Base-by-base conservation (phyloP, 2,329 filamentous ascomycete species). In the Botryotinia narcissicola region DNA sequence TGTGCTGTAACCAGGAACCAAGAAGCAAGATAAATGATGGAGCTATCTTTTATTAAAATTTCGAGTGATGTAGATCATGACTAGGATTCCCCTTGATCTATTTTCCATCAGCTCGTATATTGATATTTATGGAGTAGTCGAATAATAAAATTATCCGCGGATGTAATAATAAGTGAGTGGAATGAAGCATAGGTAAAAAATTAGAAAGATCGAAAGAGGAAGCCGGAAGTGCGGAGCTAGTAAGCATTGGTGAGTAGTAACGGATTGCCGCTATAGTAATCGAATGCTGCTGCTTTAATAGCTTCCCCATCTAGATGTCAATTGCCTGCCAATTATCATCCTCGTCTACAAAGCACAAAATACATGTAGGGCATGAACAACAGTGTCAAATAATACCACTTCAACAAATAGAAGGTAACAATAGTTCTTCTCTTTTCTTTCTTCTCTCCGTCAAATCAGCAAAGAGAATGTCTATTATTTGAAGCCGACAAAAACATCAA, bases 341-440 rank as follows among this genome's bases (percentile, higher is more conserved):
- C 35, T 68, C 46, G 48, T 54, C 35, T 54, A 40, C 35, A 54
- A 64, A 64, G 44, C 40, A 63, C 51, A 54, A 63, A 63, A 66
- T 48, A 66, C 29, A 25, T n/a, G 22, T 37, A 40, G 32, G 16
- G 64, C 32, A 67, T 67, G 32, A 40, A 54, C 35, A 54, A 29
- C 64, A 54, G 54, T 67, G 64, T 54, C 5, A 40, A 54, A 8
- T 54, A 12, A 54, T 54, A 40, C 14, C 35, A 32, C 35, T 40
- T 12, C 35, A 54, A 25, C 48, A 42, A 57, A 57, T 42, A 57
- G 32, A 18, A n/a, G 12, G 10, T 66, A 22, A 37, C 32, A 35
- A n/a, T 37, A 66, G 16, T 57, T 57, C 51, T n/a, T 54, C 48
- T 54, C 48, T 57, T 29, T 32, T 5, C 16, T 7, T 8, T 40